A percentile compares a stretch with the other conserved stretches of the same genome.
Conservation (phyloP, 2,329 filamentous ascomycete genomes). For the Pseudopyricularia javanii region DNA sequence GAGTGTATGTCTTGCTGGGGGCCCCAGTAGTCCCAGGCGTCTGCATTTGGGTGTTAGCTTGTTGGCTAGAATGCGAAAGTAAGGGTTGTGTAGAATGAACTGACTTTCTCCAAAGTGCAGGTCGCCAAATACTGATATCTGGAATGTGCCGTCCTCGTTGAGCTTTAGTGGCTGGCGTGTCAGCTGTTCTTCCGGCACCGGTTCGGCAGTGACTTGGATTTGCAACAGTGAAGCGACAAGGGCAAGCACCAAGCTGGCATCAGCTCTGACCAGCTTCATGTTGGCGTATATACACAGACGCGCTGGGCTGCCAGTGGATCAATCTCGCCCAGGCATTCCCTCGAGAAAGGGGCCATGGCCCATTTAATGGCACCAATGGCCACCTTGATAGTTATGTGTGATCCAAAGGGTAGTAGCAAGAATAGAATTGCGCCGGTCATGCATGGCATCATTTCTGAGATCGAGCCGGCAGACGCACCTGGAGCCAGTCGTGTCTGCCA, state of each 20-base stretch:
- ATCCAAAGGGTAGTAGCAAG: neutral
- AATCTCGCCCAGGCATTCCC: too few species aligned
- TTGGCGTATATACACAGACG: neutral
- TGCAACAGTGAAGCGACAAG: neutral
- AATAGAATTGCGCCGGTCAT: too few species aligned
- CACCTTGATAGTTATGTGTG: too few species aligned
- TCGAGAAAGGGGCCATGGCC: too few species aligned
- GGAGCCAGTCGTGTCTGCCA: neutral
- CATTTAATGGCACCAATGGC: too few species aligned
- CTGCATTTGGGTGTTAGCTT: slow-evolving; percentile 11
- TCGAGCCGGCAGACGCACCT: neutral
- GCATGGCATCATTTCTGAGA: neutral
- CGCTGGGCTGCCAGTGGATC: neutral
- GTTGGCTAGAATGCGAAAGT: neutral
- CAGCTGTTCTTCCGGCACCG: neutral
- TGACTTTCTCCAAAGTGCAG: slow-evolving; percentile 59
- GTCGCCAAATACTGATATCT: slow-evolving; percentile 52
- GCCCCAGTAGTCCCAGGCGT: slow-evolving; percentile 25
- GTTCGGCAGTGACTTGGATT: neutral
- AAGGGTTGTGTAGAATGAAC: slow-evolving; percentile 5
- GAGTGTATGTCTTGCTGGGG: slow-evolving; percentile 23
- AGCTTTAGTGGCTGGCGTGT: slow-evolving; percentile 16
- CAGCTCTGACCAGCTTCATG: neutral
- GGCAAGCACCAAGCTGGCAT: neutral
- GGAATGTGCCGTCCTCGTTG: slow-evolving; percentile 30